A percentile compares a stretch with the other conserved stretches of the same genome.
phyloP scores from a whole-genome alignment of 805 yeast species.

The Cyberlindnera euphorbiae region DNA sequence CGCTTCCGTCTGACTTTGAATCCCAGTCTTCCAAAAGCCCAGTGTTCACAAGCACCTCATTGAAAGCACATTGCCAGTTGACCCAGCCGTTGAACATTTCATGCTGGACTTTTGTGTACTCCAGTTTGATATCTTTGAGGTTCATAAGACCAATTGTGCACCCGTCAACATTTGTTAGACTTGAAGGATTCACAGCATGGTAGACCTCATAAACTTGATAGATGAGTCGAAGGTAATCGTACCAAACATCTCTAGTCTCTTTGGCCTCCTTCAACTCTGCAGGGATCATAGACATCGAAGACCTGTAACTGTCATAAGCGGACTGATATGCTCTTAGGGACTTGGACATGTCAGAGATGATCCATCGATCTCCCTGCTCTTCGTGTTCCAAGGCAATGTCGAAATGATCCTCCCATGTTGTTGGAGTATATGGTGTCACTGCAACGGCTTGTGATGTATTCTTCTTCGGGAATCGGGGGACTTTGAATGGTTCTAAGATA shows the following conservation, averaged over 20 bases:
- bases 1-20: background rate
- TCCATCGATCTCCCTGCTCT: slow-evolving; percentile 76
- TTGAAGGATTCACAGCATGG: slow-evolving; percentile 36
- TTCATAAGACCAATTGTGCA: slow-evolving; percentile 6
- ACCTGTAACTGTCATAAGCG: slow-evolving; percentile 42
- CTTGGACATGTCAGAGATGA: slow-evolving; percentile 59
- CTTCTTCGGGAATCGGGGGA: slow-evolving; percentile 17
- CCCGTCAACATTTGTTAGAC: slow-evolving; percentile 29
- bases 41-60: slow-evolving; percentile 19
- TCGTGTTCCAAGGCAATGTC: slow-evolving; percentile 56
- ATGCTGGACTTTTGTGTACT: slow-evolving; percentile 11
- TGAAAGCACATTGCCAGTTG: slow-evolving; percentile 27
- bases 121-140: slow-evolving; percentile 12
- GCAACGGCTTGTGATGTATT: background rate
- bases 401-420: slow-evolving; percentile 47
- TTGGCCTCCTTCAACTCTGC: background rate
- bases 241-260: slow-evolving; percentile 40
- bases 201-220: slow-evolving; percentile 54
- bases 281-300: slow-evolving; percentile 23
- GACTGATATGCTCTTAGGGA: slow-evolving; percentile 60
- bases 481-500: slow-evolving; percentile 12
- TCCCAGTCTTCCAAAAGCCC: slow-evolving; percentile 14
- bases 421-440: slow-evolving; percentile 9
- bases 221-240: slow-evolving; percentile 54
- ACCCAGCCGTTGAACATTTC: slow-evolving; percentile 16